Evolutionary conservation across 768 basidiomycete genomes (phyloP), one percentile per base, ranked within the genome.

Genomic region (Mycena maculata): DNA sequence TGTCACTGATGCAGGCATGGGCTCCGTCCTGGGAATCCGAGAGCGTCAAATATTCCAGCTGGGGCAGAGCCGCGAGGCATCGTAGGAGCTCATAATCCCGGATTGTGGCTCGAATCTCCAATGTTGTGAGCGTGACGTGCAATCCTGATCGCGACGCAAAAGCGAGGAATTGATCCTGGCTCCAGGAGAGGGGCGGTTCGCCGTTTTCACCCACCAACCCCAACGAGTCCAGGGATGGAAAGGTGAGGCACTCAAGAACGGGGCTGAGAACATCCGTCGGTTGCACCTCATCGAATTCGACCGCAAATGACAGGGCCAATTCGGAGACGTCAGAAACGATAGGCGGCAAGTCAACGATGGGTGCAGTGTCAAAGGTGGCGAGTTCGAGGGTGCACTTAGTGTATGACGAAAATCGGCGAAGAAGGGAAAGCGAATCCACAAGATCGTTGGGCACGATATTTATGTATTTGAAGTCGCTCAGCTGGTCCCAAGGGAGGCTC

Each of bases 401-500:
- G 18, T 47, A 9, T 20, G 31, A 2, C 8, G 49, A 18, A 18
- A 52, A 20, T 18, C 23, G 49, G 4, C 28, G 23, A 12, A 59
- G 49, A 16, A 59, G 49, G 31, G 39, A 16, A 4, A 53, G 33
- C 12, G 49, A 42, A 9, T 41, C 28, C 8, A 15, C 27, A 15
- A 52, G 42, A 23, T 58, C 39, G n/a, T 44, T 39, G 1, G 38
- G 10, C 22, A 42, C 41, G 16, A 53, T 38, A 15, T 42, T 58
- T 5, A 20, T 50, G 42, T 28, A 65, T 27, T 9, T 33, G 56
- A 59, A 53, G 2, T 13, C 1, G 10, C 33, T 28, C 1, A 65
- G 22, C 18, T 65, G 56, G 6, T 22, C 33, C 64, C 56, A 65
- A 8, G 64, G 64, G 13, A 65, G 13, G n/a, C 23, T 31, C 5